Evolutionary conservation across 2,329 filamentous ascomycete species (phyloP).

Genomic region (Colletotrichum chrysophilum): DNA sequence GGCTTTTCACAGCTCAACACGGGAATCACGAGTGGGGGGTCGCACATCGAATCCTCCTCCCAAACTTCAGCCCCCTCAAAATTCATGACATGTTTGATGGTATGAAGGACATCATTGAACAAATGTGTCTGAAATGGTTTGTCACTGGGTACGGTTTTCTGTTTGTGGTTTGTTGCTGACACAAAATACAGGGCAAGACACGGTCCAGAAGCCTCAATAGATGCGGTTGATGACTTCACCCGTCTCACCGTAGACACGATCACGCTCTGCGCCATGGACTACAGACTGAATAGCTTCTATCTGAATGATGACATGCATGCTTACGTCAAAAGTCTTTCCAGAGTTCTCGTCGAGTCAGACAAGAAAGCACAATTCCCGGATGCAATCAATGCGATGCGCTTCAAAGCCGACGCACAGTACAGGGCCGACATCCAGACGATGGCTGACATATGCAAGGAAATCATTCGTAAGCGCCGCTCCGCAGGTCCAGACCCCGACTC

Average conservation of each 20-base stretch:
- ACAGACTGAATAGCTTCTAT: slow-evolving; percentile 79
- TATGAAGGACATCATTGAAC: slow-evolving; percentile 71
- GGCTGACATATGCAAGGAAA: slow-evolving; percentile 49
- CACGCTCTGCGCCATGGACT: slow-evolving; percentile 73
- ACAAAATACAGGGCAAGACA: slow-evolving; percentile 57
- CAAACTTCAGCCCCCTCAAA: slow-evolving; percentile 70
- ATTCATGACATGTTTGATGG: slow-evolving; percentile 73
- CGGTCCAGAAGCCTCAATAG: slow-evolving; percentile 54
- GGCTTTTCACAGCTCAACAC: slow-evolving; percentile 61
- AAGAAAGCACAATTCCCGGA: slow-evolving; percentile 51
- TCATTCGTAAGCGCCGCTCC: slow-evolving; percentile 47
- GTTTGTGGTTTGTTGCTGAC: background rate
- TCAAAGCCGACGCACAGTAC: slow-evolving; percentile 54
- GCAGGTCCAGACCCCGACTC: slow-evolving; percentile 39
- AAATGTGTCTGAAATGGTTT: slow-evolving; percentile 71
- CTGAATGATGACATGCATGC: slow-evolving; percentile 58
- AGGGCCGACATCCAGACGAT: slow-evolving; percentile 27
- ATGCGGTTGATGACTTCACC: slow-evolving; percentile 71
- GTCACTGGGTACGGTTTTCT: background rate
- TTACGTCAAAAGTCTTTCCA: slow-evolving; percentile 71
- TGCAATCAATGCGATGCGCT: slow-evolving; percentile 25
- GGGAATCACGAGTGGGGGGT: slow-evolving; percentile 59
- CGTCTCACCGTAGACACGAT: slow-evolving; percentile 76
- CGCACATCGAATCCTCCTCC: slow-evolving; percentile 68
- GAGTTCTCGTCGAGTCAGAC: slow-evolving; percentile 64